Evolutionary conservation across 768 basidiomycete species (phyloP).

Genomic region (Collybia sordida): DNA sequence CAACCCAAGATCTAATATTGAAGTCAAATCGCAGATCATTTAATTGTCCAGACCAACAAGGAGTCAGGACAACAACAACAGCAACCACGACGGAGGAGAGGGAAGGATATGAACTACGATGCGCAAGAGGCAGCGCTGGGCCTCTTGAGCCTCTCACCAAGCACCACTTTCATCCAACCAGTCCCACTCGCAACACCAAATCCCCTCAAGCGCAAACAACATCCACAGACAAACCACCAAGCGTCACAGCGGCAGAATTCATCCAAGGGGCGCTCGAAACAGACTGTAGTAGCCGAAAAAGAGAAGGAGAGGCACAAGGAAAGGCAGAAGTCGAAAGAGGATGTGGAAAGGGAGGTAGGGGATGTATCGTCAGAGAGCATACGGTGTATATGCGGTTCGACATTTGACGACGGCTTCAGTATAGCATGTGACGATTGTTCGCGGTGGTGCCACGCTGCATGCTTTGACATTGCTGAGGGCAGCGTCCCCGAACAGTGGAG

Average conservation of each 20-base stretch:
- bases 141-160: constrained; percentile 46
- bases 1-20: no score
- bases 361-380: constrained; percentile 40
- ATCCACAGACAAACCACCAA: constrained; percentile 27
- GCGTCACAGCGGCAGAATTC: constrained; percentile 8
- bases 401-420: constrained; percentile 75
- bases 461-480: constrained; percentile 62
- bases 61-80: no score
- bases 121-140: constrained; percentile 60
- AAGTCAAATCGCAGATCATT: no score
- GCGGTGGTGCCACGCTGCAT: constrained; percentile 79
- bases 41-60: no score
- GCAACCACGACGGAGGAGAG: no score
- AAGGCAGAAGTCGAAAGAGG: not conserved
- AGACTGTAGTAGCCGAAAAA: not conserved
- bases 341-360: not conserved
- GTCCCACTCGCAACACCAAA: not conserved
- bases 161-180: not conserved
- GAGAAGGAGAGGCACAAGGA: constrained; percentile 8
- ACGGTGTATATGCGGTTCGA: constrained; percentile 67
- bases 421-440: constrained; percentile 78
- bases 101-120: constrained; percentile 32
- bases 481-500: constrained; percentile 72
- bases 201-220: constrained; percentile 9
- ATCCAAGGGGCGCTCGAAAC: not conserved